These are phyloP conservation scores for Pneumocystis canis DNA, from an alignment of 1,139 yeast genomes.

Conservation along the genomic window DNA sequence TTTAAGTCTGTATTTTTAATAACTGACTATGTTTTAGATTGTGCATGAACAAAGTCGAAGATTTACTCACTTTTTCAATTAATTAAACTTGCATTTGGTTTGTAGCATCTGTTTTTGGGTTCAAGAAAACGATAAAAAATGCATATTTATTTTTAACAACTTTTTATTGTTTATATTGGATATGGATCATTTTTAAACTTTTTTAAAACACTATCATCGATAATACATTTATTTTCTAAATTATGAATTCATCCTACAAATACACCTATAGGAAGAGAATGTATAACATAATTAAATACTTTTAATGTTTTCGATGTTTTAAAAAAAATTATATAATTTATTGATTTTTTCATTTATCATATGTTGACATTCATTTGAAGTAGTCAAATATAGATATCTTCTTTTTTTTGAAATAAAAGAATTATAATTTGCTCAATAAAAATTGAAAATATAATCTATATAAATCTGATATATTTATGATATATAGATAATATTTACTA, in stretches of 20 bases:
- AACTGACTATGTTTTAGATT: slow-evolving; percentile 58
- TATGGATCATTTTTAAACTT: not conserved
- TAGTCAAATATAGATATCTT: not conserved
- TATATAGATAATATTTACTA: no score
- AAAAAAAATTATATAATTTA: not conserved
- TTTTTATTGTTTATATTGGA: not conserved
- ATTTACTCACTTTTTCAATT: not conserved
- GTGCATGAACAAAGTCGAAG: not conserved
- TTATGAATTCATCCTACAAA: not conserved
- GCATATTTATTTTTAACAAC: not conserved
- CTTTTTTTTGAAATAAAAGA: not conserved
- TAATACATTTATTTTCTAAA: not conserved
- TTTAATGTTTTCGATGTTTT: not conserved
- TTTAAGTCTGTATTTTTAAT: slow-evolving; percentile 56
- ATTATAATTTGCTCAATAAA: not conserved
- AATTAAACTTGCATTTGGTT: not conserved
- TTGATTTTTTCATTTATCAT: not conserved
- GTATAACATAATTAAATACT: not conserved
- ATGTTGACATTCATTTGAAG: not conserved
- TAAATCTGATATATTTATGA: no score
- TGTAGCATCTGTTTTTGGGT: not conserved
- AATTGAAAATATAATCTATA: no score
- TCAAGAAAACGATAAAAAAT: not conserved
- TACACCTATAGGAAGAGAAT: not conserved
- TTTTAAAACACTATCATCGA: not conserved